A percentile compares a stretch with the other conserved stretches of the same genome.
Evolutionary conservation across 2,329 filamentous ascomycete species (phyloP).

Genomic region (Dactylellina parvicollis): DNA sequence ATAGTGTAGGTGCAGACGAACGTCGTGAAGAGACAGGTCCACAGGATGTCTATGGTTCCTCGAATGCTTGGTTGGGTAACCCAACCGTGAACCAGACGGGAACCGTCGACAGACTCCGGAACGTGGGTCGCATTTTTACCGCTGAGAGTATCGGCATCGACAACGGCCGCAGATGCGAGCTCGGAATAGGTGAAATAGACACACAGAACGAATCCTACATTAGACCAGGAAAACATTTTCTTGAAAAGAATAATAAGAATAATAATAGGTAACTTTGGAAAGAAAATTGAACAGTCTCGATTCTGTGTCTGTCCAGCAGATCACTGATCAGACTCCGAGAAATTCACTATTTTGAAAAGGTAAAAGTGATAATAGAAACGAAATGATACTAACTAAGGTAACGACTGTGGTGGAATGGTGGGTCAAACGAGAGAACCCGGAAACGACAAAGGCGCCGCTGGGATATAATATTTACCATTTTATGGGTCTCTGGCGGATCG

Average conservation of each 20-base stretch:
- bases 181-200: background rate
- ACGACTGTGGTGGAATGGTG: background rate
- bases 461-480: background rate
- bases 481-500: background rate
- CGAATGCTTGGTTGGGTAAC: conserved; percentile 52
- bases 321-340: background rate
- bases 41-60: conserved; percentile 60
- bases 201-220: background rate
- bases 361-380: background rate
- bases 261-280: background rate
- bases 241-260: background rate
- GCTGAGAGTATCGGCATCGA: conserved; percentile 6
- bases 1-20: conserved; percentile 60
- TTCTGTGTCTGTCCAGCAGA: conserved; percentile 5
- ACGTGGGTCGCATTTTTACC: conserved; percentile 10
- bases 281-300: background rate
- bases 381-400: background rate
- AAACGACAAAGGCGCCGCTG: background rate
- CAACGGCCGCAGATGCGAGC: background rate
- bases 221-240: background rate
- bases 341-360: background rate
- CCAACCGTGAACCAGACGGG: conserved; percentile 13
- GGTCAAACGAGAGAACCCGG: background rate
- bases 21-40: conserved; percentile 59
- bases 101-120: background rate